Base-by-base conservation (phyloP, 108 stramenopile genomes). In the Skeletonema costatum region DNA sequence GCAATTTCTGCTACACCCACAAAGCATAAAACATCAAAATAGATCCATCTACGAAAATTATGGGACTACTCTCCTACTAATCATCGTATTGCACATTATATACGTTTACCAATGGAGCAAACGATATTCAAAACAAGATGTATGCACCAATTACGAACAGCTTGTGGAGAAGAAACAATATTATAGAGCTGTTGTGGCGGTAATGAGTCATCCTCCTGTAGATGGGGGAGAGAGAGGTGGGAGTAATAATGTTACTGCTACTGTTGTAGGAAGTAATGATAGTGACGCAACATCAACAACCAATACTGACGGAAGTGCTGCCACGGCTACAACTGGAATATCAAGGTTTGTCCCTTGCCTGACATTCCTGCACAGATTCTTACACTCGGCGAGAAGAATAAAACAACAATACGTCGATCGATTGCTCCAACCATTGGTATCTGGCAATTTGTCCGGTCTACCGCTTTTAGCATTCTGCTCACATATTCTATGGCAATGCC, bases 401-500 rank as follows among this genome's bases (percentile, higher is more conserved):
- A 25, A 56, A 25, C 53, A 56, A 29, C 53, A 56, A 56, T 25
- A 56, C 25, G 53, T 56, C 25, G 53, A 56, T 56, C 67, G 69
- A 38, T 59, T 84, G 16, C 48, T 81, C 10, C 60, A 78, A 7
- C 81, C 85, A 19, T 25, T 85, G 21, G 10, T 78, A 29, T 70
- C 66, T 72, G 82, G 84, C 35, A 60, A 65, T 38, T 33, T 87
- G 35, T 86, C 85, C 33, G 89, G 87, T 11, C 32, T 87, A 11
- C 85, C 89, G 21, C 71, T 90, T 38, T 63, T 90, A 64, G 39
- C 78, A 5, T 90, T 74, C 76, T 70, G 81, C 21, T 86, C 79
- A 9, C 87, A 87, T 66, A 73, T 90, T 46, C 59, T 90, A 8
- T 90, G 89, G 89, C 74, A 84, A 42, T 90, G 89, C 74, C 87